Base-by-base conservation (phyloP, 2,329 filamentous ascomycete species). In the Botrytis deweyae region DNA sequence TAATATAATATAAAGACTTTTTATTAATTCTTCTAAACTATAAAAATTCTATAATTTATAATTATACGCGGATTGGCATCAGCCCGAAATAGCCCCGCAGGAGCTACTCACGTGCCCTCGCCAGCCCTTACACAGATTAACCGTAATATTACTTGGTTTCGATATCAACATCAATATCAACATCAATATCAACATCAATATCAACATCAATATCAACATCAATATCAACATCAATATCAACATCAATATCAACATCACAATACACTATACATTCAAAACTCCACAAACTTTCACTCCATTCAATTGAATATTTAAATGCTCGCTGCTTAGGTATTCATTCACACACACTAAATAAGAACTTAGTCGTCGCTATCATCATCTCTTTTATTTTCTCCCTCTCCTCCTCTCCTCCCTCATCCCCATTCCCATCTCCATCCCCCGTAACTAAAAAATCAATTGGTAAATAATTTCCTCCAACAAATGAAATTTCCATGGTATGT, bases 401-500 rank as follows among this genome's bases (percentile, higher is more conserved):
- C 44, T 9, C 75, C 75, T 72, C 70, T 65, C 68, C 72, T 73
- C 72, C 40, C 72, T 66, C 63, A 16, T 25, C 58, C 29, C 22
- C 38, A 44, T 65, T 55, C 67, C 44, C 58, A 44, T 55, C 46
- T 25, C 9, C 46, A 5, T 63, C 63, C 44, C 70, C 62, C 61
- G 14, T 52, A 52, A 33, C 44, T 25, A 2, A 71, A 61, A 70
- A 73, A 44, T 29, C 33, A 63, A 64, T 69, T 69, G 66, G 62
- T 75, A 72, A 38, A 52, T 70, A 36, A 18, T 29, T n/a, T 58
- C 66, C 66, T 52, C 20, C 66, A 55, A 63, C 72, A 72, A 74
- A 76, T 69, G 76, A 73, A 74, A 74, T 74, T 75, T 74, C 76
- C 77, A 65, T 77, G 76, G 75, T 78, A 77, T 77, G 77, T 78